Percentiles rank a stretch among this genome's conserved stretches.
phyloP scores from a whole-genome alignment of 169 alveolate genomes.

The Plasmodium inui region DNA sequence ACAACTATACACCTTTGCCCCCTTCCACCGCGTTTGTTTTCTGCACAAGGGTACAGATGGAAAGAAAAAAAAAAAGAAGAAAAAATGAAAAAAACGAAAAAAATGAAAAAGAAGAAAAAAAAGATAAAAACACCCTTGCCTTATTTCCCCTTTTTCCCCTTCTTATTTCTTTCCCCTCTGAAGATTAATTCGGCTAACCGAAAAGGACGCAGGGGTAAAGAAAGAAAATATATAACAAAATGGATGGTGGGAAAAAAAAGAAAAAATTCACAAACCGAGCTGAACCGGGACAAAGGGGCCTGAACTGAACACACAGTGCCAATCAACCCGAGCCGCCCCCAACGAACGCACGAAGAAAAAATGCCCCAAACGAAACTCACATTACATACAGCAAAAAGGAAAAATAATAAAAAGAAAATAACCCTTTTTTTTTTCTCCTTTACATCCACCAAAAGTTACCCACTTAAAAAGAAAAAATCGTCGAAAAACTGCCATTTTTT shows the following conservation, averaged over 20 bases:
- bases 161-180: neutral
- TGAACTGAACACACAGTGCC: neutral
- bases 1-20: neutral
- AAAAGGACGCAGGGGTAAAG: neutral
- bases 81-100: neutral
- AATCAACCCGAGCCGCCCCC: neutral
- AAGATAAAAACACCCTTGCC: neutral
- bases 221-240: neutral
- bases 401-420: neutral
- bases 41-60: neutral
- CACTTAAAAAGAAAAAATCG: neutral
- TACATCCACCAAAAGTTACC: neutral
- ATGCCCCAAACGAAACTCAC: neutral
- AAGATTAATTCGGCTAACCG: conserved; percentile 1
- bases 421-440: neutral
- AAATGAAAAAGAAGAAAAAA: neutral
- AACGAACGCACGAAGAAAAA: neutral
- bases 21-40: neutral
- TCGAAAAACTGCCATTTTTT: neutral
- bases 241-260: neutral
- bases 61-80: neutral
- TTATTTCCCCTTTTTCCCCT: neutral
- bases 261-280: neutral
- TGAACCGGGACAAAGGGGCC: neutral
- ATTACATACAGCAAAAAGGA: neutral